Conservation (phyloP, 2,329 filamentous ascomycete species). For the Xenosphaeropsis pyriputrescens region DNA sequence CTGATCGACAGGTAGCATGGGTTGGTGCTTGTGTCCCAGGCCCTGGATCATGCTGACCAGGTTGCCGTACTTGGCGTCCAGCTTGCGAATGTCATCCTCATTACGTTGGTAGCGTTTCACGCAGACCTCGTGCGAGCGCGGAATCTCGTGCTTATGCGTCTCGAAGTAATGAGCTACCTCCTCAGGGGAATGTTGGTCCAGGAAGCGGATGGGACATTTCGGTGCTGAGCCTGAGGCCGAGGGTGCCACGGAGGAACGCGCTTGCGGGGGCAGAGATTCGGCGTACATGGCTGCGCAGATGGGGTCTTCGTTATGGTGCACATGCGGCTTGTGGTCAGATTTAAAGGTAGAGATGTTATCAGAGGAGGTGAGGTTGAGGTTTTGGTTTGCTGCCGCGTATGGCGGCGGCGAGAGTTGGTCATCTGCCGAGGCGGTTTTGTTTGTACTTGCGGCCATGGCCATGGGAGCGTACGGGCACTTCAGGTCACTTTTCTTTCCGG, state of each 20-base stretch:
- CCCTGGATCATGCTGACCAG: slow-evolving; percentile 91
- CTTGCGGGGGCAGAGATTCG: slow-evolving; percentile 27
- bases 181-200: slow-evolving; percentile 85
- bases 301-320: slow-evolving; percentile 38
- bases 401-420: too few species aligned
- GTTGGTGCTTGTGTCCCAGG: slow-evolving; percentile 73
- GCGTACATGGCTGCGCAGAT: slow-evolving; percentile 51
- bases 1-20: slow-evolving; percentile 57
- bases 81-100: slow-evolving; percentile 68
- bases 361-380: slow-evolving; percentile 8
- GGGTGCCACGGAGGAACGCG: slow-evolving; percentile 18
- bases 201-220: slow-evolving; percentile 83
- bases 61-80: slow-evolving; percentile 81
- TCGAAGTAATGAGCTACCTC: slow-evolving; percentile 90
- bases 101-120: slow-evolving; percentile 81
- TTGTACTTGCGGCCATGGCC: slow-evolving; percentile 24
- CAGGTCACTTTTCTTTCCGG: slow-evolving; percentile 65
- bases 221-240: slow-evolving; percentile 35
- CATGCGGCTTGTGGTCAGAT: slow-evolving; percentile 17
- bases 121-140: slow-evolving; percentile 85
- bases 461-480: slow-evolving; percentile 63
- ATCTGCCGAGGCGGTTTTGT: slow-evolving; percentile 10
- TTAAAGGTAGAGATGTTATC: slow-evolving; percentile 10
- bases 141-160: slow-evolving; percentile 88
- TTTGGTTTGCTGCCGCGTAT: slow-evolving; percentile 1